Evolutionary conservation across 495 filamentous ascomycete species (phyloP).

Genomic region (Lindgomyces ingoldianus): DNA sequence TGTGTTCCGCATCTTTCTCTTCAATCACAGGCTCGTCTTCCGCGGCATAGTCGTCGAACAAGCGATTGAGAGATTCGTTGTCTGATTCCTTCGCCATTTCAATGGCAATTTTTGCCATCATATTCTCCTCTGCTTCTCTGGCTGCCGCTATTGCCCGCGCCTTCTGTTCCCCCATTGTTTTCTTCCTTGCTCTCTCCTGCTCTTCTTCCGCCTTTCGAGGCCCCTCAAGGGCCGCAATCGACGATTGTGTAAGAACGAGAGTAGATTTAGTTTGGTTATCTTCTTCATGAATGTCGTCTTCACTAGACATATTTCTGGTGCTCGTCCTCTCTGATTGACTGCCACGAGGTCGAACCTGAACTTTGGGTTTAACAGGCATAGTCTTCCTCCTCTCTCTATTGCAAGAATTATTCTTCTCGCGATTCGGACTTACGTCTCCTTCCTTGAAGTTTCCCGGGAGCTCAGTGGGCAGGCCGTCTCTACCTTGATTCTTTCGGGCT

Average conservation of each 20-base stretch:
- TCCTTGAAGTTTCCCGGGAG: conserved; percentile 39
- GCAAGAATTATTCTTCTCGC: conserved; percentile 10
- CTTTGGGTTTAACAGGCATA: conserved; percentile 24
- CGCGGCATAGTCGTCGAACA: conserved; percentile 28
- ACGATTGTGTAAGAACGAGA: conserved; percentile 22
- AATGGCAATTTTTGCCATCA: conserved; percentile 15
- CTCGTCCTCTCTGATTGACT: conserved; percentile 14
- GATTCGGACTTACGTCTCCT: conserved; percentile 30
- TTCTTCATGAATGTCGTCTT: conserved; percentile 28
- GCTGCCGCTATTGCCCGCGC: conserved; percentile 26
- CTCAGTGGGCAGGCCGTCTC: conserved; percentile 38
- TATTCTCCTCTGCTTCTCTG: conserved; percentile 12
- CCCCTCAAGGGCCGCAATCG: conserved; percentile 22
- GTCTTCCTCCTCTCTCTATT: conserved; percentile 24
- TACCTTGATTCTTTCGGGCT: conserved; percentile 34
- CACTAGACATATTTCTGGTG: conserved; percentile 29
- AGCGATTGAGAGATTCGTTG: conserved; percentile 17
- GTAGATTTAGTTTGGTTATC: conserved; percentile 19
- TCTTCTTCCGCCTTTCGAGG: conserved; percentile 24
- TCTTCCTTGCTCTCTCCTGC: conserved; percentile 1
- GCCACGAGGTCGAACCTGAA: conserved; percentile 22
- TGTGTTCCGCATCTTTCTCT: neutral
- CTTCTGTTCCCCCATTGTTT: conserved; percentile 29
- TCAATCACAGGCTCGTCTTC: conserved; percentile 15
- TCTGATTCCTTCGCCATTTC: conserved; percentile 20